Evolutionary conservation across 345 rosid genomes (phyloP).

Genomic region (Boechera divaricarpa): DNA sequence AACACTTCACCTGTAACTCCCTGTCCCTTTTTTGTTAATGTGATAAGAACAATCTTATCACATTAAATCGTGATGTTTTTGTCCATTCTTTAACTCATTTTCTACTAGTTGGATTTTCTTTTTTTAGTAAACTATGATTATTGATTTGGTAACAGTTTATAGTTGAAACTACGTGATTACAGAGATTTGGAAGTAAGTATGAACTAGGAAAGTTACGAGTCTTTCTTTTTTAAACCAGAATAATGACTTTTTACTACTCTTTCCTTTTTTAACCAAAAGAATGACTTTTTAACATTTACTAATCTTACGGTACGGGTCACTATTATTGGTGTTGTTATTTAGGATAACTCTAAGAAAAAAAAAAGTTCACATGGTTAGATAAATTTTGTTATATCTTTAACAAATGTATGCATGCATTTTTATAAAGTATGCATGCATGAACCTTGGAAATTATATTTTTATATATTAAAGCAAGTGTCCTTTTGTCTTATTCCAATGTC

Average conservation of each 20-base stretch:
- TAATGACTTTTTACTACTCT: not conserved
- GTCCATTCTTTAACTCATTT: slow-evolving; percentile 40
- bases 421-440: slow-evolving; percentile 40
- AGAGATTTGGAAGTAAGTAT: not conserved
- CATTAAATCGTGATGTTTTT: slow-evolving; percentile 38
- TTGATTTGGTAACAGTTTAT: not conserved
- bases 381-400: slow-evolving; percentile 18
- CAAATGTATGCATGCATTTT: slow-evolving; percentile 4
- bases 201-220: not conserved
- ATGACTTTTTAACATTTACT: slow-evolving; percentile 17
- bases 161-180: not conserved
- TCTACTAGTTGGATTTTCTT: not conserved
- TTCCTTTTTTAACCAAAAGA: not conserved
- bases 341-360: slow-evolving; percentile 37
- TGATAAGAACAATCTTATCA: slow-evolving; percentile 45
- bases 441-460: slow-evolving; percentile 35
- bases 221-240: not conserved
- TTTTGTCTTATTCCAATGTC: slow-evolving; percentile 33
- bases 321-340: slow-evolving; percentile 30
- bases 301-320: slow-evolving; percentile 29
- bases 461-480: slow-evolving; percentile 21
- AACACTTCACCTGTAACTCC: slow-evolving; percentile 46
- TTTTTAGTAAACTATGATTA: slow-evolving; percentile 22
- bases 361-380: slow-evolving; percentile 28
- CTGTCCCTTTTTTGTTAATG: slow-evolving; percentile 33